Evolutionary conservation across 75 land plant species (phyloP).

Genomic region (Cunninghamia lanceolata): DNA sequence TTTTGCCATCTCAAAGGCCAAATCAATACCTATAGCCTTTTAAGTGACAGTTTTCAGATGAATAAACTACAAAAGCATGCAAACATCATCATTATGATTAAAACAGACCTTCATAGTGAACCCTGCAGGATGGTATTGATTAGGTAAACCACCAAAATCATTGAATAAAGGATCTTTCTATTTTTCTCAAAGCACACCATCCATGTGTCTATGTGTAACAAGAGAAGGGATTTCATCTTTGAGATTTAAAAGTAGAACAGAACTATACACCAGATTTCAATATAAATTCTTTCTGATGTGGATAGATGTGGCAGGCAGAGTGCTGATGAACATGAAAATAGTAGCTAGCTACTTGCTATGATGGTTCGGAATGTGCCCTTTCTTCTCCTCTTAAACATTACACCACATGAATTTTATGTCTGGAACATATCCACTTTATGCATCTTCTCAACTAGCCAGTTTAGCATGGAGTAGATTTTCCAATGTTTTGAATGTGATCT

Average conservation of each 20-base stretch:
- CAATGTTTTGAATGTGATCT: constrained; percentile 8
- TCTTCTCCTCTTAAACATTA: constrained; percentile 14
- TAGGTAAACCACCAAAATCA: background rate
- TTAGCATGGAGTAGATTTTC: constrained; percentile 8
- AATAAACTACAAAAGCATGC: background rate
- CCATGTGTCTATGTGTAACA: background rate
- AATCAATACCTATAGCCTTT: no score
- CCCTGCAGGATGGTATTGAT: background rate
- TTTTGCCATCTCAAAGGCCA: no score
- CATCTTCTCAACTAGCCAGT: constrained; percentile 5
- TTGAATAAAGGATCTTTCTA: no score
- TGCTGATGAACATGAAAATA: constrained; percentile 19
- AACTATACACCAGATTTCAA: background rate
- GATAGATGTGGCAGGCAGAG: constrained; percentile 12
- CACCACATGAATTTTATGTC: constrained; percentile 5
- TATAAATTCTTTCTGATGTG: constrained; percentile 16
- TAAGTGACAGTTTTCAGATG: background rate
- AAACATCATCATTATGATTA: background rate
- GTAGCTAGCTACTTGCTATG: constrained; percentile 28
- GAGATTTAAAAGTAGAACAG: no score
- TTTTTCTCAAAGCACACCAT: background rate
- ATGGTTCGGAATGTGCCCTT: constrained; percentile 10
- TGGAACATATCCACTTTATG: constrained; percentile 7
- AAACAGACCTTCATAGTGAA: background rate
- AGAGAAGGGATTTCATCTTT: no score